Base-by-base conservation (phyloP, 345 rosid genomes). In the Raphanus raphanistrum region DNA sequence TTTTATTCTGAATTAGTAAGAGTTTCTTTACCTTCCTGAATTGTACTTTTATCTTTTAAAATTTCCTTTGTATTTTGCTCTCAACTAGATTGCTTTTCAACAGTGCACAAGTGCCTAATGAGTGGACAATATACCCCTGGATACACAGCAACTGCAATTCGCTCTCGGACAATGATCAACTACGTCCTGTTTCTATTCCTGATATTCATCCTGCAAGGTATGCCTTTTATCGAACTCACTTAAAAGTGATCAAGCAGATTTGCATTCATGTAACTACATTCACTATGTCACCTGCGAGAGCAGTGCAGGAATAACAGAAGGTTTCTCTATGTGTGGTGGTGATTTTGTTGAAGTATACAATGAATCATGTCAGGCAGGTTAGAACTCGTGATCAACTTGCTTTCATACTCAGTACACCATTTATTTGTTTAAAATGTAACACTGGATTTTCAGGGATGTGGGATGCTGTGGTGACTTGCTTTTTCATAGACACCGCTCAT, bases 311-410 rank as follows among this genome's bases (percentile, higher is more conserved):
- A 95, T 95, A 68, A 91, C 99, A 15, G 90, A 92, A 83, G 99
- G 98, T 54, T 95, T 95, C 84, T 92, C 99, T 36, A 95, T 95
- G 97, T 95, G 99, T 45, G 99, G 98, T 62, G 99, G 98, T 31
- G 99, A 95, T 84, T 92, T 95, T 85, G 88, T 95, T 83, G 99
- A 95, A 82, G 99, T 95, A 35, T 95, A 95, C 78, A 82, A 75
- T 59, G 99, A 95, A 70, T 66, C 94, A 43, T 77, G 86, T 84
- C 99, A 95, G 80, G 83, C 71, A 80, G 98, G 99, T 95, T 90
- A 32, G 84, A 72, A 60, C 63, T 52, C 16, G 52, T 29, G 54
- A 38, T 52, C 41, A 70, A 55, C 21, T 21, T 35, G 66, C 41
- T 28, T 68, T 68, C 33, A 36, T 71, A 21, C 63, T 65, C 26